These are phyloP conservation scores for Sicyos baderoa DNA, from an alignment of 306 rosid species.

Conservation along the genomic window DNA sequence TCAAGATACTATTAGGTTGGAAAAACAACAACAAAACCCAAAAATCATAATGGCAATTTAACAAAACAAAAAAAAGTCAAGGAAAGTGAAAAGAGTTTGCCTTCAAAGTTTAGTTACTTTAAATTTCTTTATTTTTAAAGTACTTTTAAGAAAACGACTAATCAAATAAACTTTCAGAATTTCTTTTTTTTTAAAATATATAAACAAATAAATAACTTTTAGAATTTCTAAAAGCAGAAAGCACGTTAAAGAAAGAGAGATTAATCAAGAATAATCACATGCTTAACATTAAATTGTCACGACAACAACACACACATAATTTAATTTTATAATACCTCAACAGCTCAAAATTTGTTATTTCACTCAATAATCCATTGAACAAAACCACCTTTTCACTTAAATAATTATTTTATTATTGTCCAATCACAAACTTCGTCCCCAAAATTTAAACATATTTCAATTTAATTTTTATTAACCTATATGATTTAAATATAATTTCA, in stretches of 20 bases:
- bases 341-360: neutral
- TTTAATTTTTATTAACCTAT: too few relatives aligned
- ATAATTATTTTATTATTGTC: too few relatives aligned
- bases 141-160: neutral
- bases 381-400: neutral
- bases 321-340: neutral
- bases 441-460: too few relatives aligned
- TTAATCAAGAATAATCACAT: neutral
- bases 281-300: conserved; percentile 4
- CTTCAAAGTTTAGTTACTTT: neutral
- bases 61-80: neutral
- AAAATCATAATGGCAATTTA: too few relatives aligned
- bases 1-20: too few relatives aligned
- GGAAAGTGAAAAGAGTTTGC: neutral
- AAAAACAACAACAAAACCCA: too few relatives aligned
- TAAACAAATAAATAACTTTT: too few relatives aligned
- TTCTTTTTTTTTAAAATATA: neutral
- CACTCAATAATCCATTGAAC: neutral
- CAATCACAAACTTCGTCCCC: neutral
- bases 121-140: neutral
- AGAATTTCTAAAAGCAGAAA: neutral
- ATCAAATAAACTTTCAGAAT: neutral
- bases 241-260: neutral
- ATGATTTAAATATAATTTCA: neutral
- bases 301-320: neutral